Evolutionary conservation across 768 basidiomycete genomes (phyloP).

Genomic region (Termitomyces eurrhizus): DNA sequence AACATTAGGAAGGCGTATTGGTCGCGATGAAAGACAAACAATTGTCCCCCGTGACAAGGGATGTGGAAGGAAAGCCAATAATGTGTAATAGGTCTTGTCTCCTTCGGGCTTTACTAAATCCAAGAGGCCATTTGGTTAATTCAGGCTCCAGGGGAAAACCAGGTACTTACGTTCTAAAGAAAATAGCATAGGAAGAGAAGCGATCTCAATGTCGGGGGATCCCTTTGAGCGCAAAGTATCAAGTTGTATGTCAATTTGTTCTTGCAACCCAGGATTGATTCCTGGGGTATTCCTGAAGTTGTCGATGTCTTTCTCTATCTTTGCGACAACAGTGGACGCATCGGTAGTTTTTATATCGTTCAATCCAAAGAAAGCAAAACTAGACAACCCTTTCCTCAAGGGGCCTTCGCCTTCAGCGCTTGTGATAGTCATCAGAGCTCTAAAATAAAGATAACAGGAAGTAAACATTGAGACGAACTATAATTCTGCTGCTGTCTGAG

Average conservation of each 20-base stretch:
- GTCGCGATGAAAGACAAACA: conserved; percentile 24
- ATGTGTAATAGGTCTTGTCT: conserved; percentile 39
- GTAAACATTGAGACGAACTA: conserved; percentile 3
- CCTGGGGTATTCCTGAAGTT: conserved; percentile 18
- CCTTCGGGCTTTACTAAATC: conserved; percentile 28
- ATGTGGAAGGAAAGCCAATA: conserved; percentile 36
- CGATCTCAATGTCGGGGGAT: conserved; percentile 23
- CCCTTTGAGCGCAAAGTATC: conserved; percentile 22
- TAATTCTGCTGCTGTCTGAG: conserved; percentile 1
- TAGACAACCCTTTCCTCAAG: conserved; percentile 22
- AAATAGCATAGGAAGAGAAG: conserved; percentile 21
- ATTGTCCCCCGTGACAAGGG: conserved; percentile 46
- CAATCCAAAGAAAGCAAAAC: conserved; percentile 26
- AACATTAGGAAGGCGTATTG: not conserved
- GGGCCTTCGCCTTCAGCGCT: conserved; percentile 23
- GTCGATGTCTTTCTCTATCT: conserved; percentile 22
- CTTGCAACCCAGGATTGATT: conserved; percentile 28
- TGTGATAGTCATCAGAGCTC: not conserved
- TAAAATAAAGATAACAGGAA: not conserved
- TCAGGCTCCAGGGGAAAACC: no score
- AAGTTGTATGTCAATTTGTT: conserved; percentile 38
- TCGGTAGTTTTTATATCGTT: conserved; percentile 15
- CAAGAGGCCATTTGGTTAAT: not conserved
- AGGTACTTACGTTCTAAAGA: conserved; percentile 14
- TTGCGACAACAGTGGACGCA: conserved; percentile 15